phyloP scores from a whole-genome alignment of 2,329 filamentous ascomycete genomes.

The Colletotrichum gigasporum region DNA sequence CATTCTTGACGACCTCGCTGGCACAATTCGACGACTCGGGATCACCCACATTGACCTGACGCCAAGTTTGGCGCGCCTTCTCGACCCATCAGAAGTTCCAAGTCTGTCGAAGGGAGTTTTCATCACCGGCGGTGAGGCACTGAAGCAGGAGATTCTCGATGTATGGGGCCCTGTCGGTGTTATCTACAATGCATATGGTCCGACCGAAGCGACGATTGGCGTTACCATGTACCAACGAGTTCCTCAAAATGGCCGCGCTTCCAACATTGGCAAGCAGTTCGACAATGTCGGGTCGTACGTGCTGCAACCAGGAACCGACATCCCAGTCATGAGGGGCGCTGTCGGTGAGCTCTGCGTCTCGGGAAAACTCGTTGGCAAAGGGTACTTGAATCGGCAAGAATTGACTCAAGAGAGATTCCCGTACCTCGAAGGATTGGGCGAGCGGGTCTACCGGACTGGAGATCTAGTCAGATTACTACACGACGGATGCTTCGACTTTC shows the following conservation, averaged over 20 bases:
- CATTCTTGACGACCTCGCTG: conserved; percentile 83
- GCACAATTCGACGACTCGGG: conserved; percentile 73
- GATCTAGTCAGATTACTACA: conserved; percentile 85
- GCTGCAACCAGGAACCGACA: conserved; percentile 72
- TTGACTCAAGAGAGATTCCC: conserved; percentile 83
- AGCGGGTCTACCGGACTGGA: conserved; percentile 85
- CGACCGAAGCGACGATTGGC: conserved; percentile 92
- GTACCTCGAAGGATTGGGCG: conserved; percentile 61
- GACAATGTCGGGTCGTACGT: conserved; percentile 89
- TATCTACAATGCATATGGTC: conserved; percentile 93
- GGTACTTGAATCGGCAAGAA: conserved; percentile 84
- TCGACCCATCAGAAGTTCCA: conserved; percentile 84
- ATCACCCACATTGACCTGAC: conserved; percentile 95
- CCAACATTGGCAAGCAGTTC: conserved; percentile 89
- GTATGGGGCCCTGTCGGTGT: conserved; percentile 82
- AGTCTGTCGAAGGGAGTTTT: conserved; percentile 85
- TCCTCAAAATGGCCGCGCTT: conserved; percentile 78
- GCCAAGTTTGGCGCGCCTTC: conserved; percentile 82
- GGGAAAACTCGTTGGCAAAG: conserved; percentile 86
- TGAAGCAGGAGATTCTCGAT: conserved; percentile 90
- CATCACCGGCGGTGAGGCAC: conserved; percentile 89
- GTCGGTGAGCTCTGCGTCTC: conserved; percentile 91
- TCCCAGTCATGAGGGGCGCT: conserved; percentile 78
- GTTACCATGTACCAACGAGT: conserved; percentile 91
- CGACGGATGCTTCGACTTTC: conserved; percentile 85